phyloP scores from a whole-genome alignment of 2,329 filamentous ascomycete species.

The Nigrograna mackinnonii region DNA sequence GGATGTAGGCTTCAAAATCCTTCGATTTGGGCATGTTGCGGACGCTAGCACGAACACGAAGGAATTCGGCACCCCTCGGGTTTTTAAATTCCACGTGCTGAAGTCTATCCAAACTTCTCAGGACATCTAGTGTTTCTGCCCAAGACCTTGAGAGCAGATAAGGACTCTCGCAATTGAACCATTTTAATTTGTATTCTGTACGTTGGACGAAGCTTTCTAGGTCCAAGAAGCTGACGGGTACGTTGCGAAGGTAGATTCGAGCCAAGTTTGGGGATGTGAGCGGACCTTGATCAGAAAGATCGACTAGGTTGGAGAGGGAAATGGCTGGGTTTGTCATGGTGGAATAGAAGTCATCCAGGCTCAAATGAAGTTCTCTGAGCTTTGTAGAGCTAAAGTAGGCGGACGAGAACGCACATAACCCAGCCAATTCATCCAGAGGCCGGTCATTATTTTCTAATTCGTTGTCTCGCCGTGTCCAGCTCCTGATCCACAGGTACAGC shows the following conservation, averaged over 20 bases:
- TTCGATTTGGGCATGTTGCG: background rate
- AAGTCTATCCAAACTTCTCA: conserved; percentile 2
- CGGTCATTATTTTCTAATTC: conserved; percentile 2
- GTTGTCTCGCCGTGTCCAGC: conserved; percentile 3
- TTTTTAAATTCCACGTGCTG: background rate
- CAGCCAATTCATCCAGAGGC: conserved; percentile 1
- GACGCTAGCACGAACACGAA: no score
- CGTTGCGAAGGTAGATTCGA: conserved; percentile 6
- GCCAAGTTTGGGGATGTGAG: background rate
- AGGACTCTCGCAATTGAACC: background rate
- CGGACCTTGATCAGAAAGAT: no score
- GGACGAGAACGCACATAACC: background rate
- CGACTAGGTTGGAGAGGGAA: background rate
- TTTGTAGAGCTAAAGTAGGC: conserved; percentile 1
- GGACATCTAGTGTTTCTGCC: background rate
- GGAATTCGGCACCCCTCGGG: conserved; percentile 1
- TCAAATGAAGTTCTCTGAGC: conserved; percentile 1
- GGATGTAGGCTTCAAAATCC: background rate
- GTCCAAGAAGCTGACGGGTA: background rate
- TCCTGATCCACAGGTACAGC: background rate
- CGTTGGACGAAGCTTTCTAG: background rate
- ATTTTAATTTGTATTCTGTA: background rate
- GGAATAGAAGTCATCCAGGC: conserved; percentile 1
- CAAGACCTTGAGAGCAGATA: background rate
- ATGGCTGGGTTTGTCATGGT: background rate